These are phyloP conservation scores for Plectosphaerella cucumerina DNA, from an alignment of 2,329 filamentous ascomycete species.

Conservation along the genomic window DNA sequence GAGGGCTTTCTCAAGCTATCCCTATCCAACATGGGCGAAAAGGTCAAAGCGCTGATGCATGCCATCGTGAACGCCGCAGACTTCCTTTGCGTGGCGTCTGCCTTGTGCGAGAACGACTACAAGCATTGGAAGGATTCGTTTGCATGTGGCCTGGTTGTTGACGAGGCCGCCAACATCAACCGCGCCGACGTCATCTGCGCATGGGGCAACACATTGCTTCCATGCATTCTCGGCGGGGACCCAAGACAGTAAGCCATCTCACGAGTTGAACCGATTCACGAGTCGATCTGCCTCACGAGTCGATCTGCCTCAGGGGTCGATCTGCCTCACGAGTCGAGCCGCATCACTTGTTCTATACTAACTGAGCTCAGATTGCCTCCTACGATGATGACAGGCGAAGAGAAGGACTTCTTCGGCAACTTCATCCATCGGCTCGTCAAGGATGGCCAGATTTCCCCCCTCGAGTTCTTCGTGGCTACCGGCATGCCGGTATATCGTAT, in stretches of 20 bases:
- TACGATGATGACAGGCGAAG: neutral
- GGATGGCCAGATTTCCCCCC: slow-evolving; percentile 7
- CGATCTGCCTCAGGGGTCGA: too few species aligned
- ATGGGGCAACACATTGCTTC: slow-evolving; percentile 17
- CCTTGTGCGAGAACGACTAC: neutral
- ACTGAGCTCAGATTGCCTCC: slow-evolving; percentile 1
- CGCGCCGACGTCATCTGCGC: slow-evolving; percentile 15
- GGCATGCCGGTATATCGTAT: slow-evolving; percentile 14
- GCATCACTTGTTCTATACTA: too few species aligned
- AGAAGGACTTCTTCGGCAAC: slow-evolving; percentile 2
- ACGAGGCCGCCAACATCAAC: slow-evolving; percentile 17
- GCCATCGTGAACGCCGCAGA: slow-evolving; percentile 16
- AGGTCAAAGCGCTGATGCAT: slow-evolving; percentile 9
- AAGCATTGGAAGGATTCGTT: neutral
- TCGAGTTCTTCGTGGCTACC: slow-evolving; percentile 8
- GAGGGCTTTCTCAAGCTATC: too few species aligned
- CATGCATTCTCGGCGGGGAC: slow-evolving; percentile 17
- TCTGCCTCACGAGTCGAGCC: too few species aligned
- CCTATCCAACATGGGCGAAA: too few species aligned
- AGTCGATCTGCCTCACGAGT: too few species aligned
- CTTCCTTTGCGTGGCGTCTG: slow-evolving; percentile 10
- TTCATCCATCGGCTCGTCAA: slow-evolving; percentile 4
- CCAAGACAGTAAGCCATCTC: slow-evolving; percentile 10
- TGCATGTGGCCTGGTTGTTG: slow-evolving; percentile 14
- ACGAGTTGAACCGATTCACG: too few species aligned